Conservation (phyloP, 805 yeast genomes). For the Metahyphopichia silvanorum region DNA sequence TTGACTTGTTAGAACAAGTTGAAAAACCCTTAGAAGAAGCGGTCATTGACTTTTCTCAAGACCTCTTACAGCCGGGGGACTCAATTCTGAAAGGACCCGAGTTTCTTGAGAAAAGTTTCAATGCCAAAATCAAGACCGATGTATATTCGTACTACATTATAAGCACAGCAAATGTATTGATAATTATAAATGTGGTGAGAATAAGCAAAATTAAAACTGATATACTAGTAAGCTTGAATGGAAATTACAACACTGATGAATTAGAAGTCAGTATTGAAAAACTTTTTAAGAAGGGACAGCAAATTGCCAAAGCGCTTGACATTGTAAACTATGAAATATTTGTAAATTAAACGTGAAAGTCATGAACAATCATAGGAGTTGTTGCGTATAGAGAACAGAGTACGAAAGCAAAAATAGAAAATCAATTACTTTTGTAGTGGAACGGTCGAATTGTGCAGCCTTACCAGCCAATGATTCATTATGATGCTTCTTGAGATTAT, state of each 20-base stretch:
- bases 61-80: constrained; percentile 36
- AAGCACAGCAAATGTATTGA: constrained; percentile 27
- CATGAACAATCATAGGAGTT: too few species aligned
- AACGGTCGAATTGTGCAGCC: too few species aligned
- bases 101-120: too few species aligned
- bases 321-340: not conserved
- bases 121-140: constrained; percentile 1
- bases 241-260: too few species aligned
- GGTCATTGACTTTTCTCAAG: constrained; percentile 52
- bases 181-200: constrained; percentile 58
- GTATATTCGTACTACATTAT: constrained; percentile 1
- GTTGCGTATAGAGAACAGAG: constrained; percentile 3
- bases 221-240: constrained; percentile 55
- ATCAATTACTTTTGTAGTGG: too few species aligned
- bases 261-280: too few species aligned
- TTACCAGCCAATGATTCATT: too few species aligned
- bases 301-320: constrained; percentile 1
- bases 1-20: constrained; percentile 60
- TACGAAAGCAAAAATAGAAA: constrained; percentile 13
- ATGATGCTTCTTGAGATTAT: constrained; percentile 1
- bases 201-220: constrained; percentile 54
- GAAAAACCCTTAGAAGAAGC: constrained; percentile 38
- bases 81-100: not conserved
- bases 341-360: not conserved
- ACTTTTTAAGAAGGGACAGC: not conserved